Base-by-base conservation (phyloP, 495 filamentous ascomycete species). In the Terfezia claveryi region DNA sequence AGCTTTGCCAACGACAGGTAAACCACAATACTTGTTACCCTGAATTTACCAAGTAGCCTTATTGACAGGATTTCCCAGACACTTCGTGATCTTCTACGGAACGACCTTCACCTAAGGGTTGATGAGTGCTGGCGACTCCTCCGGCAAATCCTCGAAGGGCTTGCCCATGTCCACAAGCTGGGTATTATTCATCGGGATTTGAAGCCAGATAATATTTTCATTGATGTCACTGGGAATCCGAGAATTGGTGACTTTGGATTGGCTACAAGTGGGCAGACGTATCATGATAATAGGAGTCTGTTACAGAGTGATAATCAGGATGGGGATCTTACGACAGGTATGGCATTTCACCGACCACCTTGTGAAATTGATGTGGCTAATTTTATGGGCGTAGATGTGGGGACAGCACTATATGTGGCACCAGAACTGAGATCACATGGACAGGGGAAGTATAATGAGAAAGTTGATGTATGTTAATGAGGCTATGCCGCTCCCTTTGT, bases 131-230 rank as follows among this genome's bases (percentile, higher is more conserved):
- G 92, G 92, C 80, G 87, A 37, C 69, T 94, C 8, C 87, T 94
- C 59, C 78, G 91, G 10, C 92, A 96, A 65, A 81, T 94, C 11
- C 72, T 95, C 3, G 87, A 96, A 68, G 91, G 91, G 0, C 67
- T 98, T 14, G 81, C 75, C 38, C 87, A 98, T 67, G 87, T 98
- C 50, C 91, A 98, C 64, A 74, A 80, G 37, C 73, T 91, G 54
- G 87, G 85, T 49, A 94, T 98, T 59, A 89, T 98, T 20, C 91
- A 98, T 63, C 81, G 91, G 1, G 91, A 98, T 66, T 73, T 98
- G n/a, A 96, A 96, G 63, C 91, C 91, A 0, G 92, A 98, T 62
- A 98, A 98, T 59, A 79, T 98, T 51, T 98, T 98, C 68, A 91
- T 96, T 60, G 92, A 96, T 62, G 76, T 81, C 37, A 75, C 81